These are phyloP conservation scores for Dactylonectria estremocensis DNA, from an alignment of 2,329 filamentous ascomycete species.

Conservation along the genomic window DNA sequence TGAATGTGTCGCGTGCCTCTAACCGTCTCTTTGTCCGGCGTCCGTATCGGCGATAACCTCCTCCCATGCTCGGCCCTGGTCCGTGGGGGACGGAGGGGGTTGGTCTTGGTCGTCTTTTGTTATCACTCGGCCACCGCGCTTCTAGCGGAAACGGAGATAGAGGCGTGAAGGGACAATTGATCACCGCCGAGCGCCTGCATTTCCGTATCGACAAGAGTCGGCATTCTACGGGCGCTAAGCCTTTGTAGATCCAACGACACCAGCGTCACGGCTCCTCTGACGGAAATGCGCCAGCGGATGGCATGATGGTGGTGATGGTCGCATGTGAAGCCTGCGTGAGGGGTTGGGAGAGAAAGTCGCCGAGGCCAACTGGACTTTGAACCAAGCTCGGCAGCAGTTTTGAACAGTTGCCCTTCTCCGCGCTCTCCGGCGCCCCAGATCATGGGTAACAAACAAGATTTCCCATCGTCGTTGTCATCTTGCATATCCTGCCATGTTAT, in stretches of 20 bases:
- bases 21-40: not conserved
- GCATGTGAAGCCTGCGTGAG: not conserved
- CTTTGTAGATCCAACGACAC: not conserved
- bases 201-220: not conserved
- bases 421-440: not conserved
- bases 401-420: not conserved
- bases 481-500: not conserved
- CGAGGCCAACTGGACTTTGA: not conserved
- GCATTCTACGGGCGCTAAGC: slow-evolving; percentile 1
- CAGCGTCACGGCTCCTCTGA: not conserved
- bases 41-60: not conserved
- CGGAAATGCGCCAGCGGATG: not conserved
- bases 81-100: not conserved
- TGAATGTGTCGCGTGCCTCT: slow-evolving; percentile 5
- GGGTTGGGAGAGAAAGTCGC: not conserved
- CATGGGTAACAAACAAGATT: slow-evolving; percentile 15
- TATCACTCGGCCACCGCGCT: slow-evolving; percentile 6
- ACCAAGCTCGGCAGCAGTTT: not conserved
- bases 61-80: not conserved
- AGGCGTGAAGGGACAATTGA: not conserved
- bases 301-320: not conserved
- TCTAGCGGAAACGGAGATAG: not conserved
- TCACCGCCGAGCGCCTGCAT: not conserved
- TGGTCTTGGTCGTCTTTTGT: not conserved
- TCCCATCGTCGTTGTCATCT: slow-evolving; percentile 15